Base-by-base conservation (phyloP, 1,284 basidiomycete genomes). In the Ceratorhiza oryzae-sativae region DNA sequence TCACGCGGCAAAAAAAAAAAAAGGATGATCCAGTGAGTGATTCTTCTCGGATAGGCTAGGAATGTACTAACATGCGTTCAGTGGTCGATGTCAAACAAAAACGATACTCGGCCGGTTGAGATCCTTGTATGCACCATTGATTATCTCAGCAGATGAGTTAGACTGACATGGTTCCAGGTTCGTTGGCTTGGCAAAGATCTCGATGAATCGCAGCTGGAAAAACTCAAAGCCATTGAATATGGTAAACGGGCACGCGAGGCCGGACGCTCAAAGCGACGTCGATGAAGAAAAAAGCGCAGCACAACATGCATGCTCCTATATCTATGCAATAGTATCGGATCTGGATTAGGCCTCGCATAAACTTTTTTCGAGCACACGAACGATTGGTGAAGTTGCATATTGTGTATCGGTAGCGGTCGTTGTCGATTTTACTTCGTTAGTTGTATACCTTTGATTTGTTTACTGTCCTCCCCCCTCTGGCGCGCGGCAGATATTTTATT, bases 101-200 rank as follows among this genome's bases (percentile, higher is more conserved):
- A 51, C 20, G 62, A 65, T 65, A 51, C 62, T n/a, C 62, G 62
- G 15, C 62, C 62, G n/a, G 48, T 65, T 25, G 62, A 65, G 27
- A 58, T 70, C 32, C 41, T 70, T 39, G 59, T 42, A 45, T 42
- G 59, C 59, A 9, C 6, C 45, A 10, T 20, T 20, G 36, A n/a
- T 51, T 32, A 36, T 73, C 51, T 34, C 34, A 56, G 46, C 53
- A 56, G 8, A 9, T n/a, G 2, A 2, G 30, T 34, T 34, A 9
- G 9, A 20, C 53, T 56, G 15, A 56, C 53, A 36, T 30, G 36
- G 46, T 45, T 70, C 36, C 51, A 68, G 8, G 71, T 67, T n/a
- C 68, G 73, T 60, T 73, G 73, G 73, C 62, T 73, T 18, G 73
- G 73, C 12, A 63, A 73, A n/a, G 73, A 73, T 27, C 56, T 73